Base-by-base conservation (phyloP, 345 rosid genomes). In the Hypericum perforatum region DNA sequence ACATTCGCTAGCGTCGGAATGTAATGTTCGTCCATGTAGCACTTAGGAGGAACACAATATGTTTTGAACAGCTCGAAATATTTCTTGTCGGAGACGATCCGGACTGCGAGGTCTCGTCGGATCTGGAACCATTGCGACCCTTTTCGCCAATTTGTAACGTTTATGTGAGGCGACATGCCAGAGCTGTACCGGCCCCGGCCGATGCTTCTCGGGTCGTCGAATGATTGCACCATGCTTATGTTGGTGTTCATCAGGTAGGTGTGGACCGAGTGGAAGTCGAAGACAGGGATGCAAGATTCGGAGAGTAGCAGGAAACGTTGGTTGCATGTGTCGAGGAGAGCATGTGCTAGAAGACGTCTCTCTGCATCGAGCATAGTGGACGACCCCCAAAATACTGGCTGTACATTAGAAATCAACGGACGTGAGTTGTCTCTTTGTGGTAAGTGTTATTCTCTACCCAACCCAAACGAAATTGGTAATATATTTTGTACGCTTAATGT, bases 71-170 rank as follows among this genome's bases (percentile, higher is more conserved):
- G 2, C 0, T 67, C 42, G 61, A 79, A 76, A 43, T 78, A 78
- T n/a, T 61, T 58, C 11, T 56, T 48, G 49, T 84, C 96, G 0
- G 79, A 53, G 5, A 87, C 55, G 0, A 87, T 46, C 0, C 47
- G 57, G 0, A 62, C 7, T 48, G 89, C 87, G 0, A 78, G 69
- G 37, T 79, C 71, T 0, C 94, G 85, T 40, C 59, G 67, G 10
- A 78, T 15, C 54, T 82, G 87, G n/a, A 87, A 82, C 96, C 89
- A 87, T 40, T 87, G 96, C 4, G 94, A 78, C 16, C 94, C 89
- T 72, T 87, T 87, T 49, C 89, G 63, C 96, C 94, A 87, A 6
- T 82, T 9, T 5, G 82, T 75, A 39, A 76, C 38, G 60, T 74
- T 80, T 11, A 86, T 70, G 6, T 53, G 40, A 0, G 95, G 91